These are phyloP conservation scores for Leishmania amazonensis DNA, from an alignment of 208 protist genomes.

Conservation along the genomic window DNA sequence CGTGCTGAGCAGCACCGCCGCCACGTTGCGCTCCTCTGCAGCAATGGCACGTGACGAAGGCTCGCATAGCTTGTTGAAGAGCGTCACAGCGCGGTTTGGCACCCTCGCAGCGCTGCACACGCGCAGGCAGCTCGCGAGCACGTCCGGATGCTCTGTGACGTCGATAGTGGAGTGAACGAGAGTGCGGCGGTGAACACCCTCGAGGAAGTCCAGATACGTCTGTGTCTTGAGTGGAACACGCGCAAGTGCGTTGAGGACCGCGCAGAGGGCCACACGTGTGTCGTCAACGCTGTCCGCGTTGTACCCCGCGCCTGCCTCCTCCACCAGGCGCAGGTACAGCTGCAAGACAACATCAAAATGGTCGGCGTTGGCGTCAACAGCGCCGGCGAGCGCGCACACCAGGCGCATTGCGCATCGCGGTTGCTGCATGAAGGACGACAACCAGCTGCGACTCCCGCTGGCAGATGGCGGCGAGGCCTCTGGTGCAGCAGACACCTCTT, in stretches of 20 bases:
- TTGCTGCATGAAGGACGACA: neutral
- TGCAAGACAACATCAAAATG: constrained; percentile 44
- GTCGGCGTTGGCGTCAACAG: constrained; percentile 39
- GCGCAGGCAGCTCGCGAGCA: constrained; percentile 32
- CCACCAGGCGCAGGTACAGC: constrained; percentile 35
- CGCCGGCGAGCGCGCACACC: constrained; percentile 32
- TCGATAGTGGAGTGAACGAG: constrained; percentile 17
- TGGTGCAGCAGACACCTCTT: neutral
- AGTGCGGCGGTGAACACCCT: constrained; percentile 26
- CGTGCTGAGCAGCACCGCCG: constrained; percentile 37
- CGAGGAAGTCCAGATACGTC: constrained; percentile 24
- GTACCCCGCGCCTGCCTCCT: constrained; percentile 47
- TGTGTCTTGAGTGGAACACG: constrained; percentile 30
- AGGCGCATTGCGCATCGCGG: constrained; percentile 26
- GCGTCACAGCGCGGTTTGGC: constrained; percentile 25
- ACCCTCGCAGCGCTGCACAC: constrained; percentile 21
- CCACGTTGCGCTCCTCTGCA: constrained; percentile 37
- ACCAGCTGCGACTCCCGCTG: constrained; percentile 1
- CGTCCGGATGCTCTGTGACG: constrained; percentile 39
- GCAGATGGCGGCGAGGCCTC: neutral
- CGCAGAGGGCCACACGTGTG: constrained; percentile 28
- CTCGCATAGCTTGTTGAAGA: constrained; percentile 60
- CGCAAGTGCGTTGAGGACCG: constrained; percentile 36
- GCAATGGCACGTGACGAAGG: constrained; percentile 35
- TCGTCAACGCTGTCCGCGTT: neutral